Evolutionary conservation across 2,329 filamentous ascomycete species (phyloP).

Genomic region (Penicillium sp.): DNA sequence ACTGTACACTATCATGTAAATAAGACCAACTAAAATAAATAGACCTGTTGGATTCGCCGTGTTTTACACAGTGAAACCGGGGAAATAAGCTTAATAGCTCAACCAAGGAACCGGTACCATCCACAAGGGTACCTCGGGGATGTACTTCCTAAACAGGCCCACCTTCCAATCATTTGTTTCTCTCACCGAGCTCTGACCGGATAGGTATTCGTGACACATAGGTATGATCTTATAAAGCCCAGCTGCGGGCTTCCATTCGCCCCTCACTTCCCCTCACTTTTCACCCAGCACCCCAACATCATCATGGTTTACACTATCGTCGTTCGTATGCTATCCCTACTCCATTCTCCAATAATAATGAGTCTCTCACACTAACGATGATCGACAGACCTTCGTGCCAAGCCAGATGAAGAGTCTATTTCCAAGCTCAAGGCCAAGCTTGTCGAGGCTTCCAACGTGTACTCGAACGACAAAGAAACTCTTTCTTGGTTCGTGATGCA

Average conservation of each 20-base stretch:
- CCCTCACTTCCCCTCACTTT: slow-evolving; percentile 12
- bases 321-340: slow-evolving; percentile 26
- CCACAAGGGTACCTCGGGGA: slow-evolving; percentile 14
- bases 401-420: slow-evolving; percentile 61
- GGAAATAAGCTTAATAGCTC: slow-evolving; percentile 1
- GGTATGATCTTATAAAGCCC: no score
- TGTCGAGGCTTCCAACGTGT: slow-evolving; percentile 68
- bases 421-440: slow-evolving; percentile 67
- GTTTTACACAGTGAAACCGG: neutral
- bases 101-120: slow-evolving; percentile 13
- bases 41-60: slow-evolving; percentile 4
- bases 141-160: slow-evolving; percentile 15
- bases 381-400: slow-evolving; percentile 60
- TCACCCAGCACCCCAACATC: neutral
- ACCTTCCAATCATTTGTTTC: neutral
- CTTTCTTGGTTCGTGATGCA: slow-evolving; percentile 75
- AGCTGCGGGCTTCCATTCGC: neutral
- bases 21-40: slow-evolving; percentile 16
- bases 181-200: slow-evolving; percentile 15
- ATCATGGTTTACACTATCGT: slow-evolving; percentile 33
- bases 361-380: neutral
- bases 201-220: no score
- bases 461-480: slow-evolving; percentile 68
- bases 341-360: neutral
- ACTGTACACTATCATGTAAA: slow-evolving; percentile 28